Conservation (phyloP, 768 basidiomycete genomes). For the Ramaria rubella region DNA sequence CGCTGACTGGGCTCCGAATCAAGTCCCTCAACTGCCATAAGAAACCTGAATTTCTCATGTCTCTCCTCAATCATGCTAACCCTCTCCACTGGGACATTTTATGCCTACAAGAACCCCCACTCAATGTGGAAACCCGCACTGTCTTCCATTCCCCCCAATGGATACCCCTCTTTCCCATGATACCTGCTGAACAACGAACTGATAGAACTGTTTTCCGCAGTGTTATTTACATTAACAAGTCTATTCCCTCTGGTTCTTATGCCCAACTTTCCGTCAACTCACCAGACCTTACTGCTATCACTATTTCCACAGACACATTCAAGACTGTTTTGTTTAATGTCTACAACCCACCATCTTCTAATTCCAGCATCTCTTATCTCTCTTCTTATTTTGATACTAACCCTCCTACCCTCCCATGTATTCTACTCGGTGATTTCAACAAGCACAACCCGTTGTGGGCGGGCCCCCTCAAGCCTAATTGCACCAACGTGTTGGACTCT, state of each 20-base stretch:
- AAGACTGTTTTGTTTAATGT: too few relatives aligned
- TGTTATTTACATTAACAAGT: neutral
- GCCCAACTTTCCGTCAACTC: too few relatives aligned
- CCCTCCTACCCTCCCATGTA: slow-evolving; percentile 9
- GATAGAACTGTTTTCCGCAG: neutral
- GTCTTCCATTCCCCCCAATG: neutral
- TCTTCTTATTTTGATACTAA: neutral
- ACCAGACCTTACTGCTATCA: neutral
- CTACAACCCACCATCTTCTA: neutral
- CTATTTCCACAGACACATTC: too few relatives aligned
- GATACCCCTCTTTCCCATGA: neutral
- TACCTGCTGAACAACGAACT: neutral
- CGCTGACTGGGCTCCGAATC: neutral
- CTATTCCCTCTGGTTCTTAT: too few relatives aligned
- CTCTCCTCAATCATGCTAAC: neutral
- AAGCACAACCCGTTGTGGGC: too few relatives aligned
- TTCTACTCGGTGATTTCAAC: slow-evolving; percentile 38
- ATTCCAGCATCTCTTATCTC: neutral
- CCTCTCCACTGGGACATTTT: neutral
- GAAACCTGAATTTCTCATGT: neutral
- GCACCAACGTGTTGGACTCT: neutral
- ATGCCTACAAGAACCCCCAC: neutral
- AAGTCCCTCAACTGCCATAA: too few relatives aligned
- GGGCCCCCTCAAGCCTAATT: slow-evolving; percentile 23
- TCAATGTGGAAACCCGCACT: neutral